Evolutionary conservation across 2,329 filamentous ascomycete genomes (phyloP).

Genomic region (Aureobasidium sp.): DNA sequence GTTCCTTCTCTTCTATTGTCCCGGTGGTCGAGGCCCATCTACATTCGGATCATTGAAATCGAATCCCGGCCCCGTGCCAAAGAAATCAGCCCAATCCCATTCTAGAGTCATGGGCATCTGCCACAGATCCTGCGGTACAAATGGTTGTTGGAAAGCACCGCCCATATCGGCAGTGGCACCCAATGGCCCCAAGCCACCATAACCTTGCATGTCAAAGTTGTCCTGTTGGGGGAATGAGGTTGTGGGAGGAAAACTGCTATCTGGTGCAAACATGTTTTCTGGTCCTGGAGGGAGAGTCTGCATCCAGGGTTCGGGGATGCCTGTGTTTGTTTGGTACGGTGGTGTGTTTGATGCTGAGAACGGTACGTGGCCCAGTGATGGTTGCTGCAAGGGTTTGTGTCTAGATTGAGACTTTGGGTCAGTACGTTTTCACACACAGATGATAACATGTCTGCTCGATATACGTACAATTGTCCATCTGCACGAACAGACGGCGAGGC

Average conservation of each 20-base stretch:
- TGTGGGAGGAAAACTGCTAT: not conserved
- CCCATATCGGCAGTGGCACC: constrained; percentile 24
- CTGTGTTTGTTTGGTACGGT: not conserved
- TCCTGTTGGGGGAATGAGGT: constrained; percentile 4
- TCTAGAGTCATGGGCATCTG: constrained; percentile 94
- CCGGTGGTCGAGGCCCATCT: not conserved
- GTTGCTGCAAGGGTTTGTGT: not conserved
- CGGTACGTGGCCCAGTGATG: not conserved
- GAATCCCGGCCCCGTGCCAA: constrained; percentile 15
- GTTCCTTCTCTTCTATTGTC: not conserved
- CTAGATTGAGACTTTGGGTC: no score
- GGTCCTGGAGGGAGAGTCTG: not conserved
- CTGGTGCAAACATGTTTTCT: not conserved
- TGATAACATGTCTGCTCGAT: no score
- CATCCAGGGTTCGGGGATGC: not conserved
- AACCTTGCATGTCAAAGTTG: constrained; percentile 19
- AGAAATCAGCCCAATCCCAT: constrained; percentile 64
- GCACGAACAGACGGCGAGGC: not conserved
- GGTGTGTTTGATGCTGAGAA: not conserved
- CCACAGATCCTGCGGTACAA: constrained; percentile 89
- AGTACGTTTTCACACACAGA: no score
- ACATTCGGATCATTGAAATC: constrained; percentile 1
- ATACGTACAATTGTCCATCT: not conserved
- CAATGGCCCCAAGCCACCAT: not conserved
- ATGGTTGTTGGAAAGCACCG: constrained; percentile 66